Conservation (phyloP, 1,284 basidiomycete species). For the Cystobasidium sp. region DNA sequence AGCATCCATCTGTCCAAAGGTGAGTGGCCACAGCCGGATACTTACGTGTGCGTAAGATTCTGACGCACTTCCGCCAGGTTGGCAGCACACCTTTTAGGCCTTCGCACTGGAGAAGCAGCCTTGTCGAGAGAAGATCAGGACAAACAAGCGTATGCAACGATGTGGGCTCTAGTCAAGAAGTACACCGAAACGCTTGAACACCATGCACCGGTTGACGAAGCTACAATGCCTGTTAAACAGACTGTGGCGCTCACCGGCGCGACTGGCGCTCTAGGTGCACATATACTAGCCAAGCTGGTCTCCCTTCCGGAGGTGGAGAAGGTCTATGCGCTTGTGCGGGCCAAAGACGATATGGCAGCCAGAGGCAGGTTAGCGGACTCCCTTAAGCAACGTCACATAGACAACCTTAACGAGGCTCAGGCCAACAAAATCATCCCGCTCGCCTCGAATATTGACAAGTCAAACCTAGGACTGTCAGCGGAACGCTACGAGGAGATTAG, state of each 20-base stretch:
- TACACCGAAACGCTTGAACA: slow-evolving; percentile 27
- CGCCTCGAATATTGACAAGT: slow-evolving; percentile 46
- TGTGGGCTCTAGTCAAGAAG: not conserved
- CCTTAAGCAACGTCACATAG: slow-evolving; percentile 46
- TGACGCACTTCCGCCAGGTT: not conserved
- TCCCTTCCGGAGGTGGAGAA: slow-evolving; percentile 57
- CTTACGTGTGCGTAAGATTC: not conserved
- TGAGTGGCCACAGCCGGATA: slow-evolving; percentile 45
- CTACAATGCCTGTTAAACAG: slow-evolving; percentile 4
- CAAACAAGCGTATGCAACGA: slow-evolving; percentile 52
- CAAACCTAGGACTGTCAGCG: slow-evolving; percentile 54
- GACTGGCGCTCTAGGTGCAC: slow-evolving; percentile 67
- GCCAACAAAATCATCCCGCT: slow-evolving; percentile 46
- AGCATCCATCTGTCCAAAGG: slow-evolving; percentile 59
- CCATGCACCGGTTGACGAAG: slow-evolving; percentile 1
- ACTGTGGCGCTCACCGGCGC: slow-evolving; percentile 64
- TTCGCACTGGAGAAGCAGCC: slow-evolving; percentile 42
- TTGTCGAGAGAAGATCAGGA: slow-evolving; percentile 54
- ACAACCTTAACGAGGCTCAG: slow-evolving; percentile 44
- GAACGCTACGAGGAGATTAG: slow-evolving; percentile 58
- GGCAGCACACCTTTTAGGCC: slow-evolving; percentile 3
- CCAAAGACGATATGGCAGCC: slow-evolving; percentile 59
- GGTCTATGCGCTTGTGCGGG: slow-evolving; percentile 65
- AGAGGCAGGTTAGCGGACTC: slow-evolving; percentile 57
- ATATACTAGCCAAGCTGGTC: slow-evolving; percentile 63